Base-by-base conservation (phyloP, 345 rosid species). In the Eucalyptus polyanthemos region DNA sequence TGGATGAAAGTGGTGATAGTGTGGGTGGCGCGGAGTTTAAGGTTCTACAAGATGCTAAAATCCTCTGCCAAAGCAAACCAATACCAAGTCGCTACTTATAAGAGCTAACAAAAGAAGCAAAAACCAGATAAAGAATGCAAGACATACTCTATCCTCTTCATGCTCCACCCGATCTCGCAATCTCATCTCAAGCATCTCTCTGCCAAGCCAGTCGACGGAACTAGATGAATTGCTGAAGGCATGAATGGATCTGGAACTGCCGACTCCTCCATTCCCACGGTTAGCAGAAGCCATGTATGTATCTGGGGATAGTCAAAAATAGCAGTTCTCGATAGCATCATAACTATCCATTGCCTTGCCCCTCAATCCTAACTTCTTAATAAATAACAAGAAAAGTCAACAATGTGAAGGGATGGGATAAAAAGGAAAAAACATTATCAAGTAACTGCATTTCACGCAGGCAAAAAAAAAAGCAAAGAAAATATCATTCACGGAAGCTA, bases 151-250 rank as follows among this genome's bases (percentile, higher is more conserved):
- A 90, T 96, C 99, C 86, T 97, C 98, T 15, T 96, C 99, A 34
- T 94, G 94, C 91, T 95, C 98, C 91, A 91, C 94, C 92, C 92
- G 96, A 92, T 97, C 98, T 93, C 96, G 94, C 90, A 97, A 93
- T 93, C 96, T 95, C 95, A 97, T 97, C 91, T 96, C 99, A 60
- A 94, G 96, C 97, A 97, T 95, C 91, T 97, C 99, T 91, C 98
- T 94, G 44, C 98, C 97, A 89, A 97, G 94, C 99, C 98, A 97
- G 90, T 97, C 99, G 50, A 97, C 96, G 3, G 99, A 97, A 93
- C 98, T 96, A n/a, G 99, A 96, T 53, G 99, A 96, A 90, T 93
- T 94, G 93, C 96, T 97, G 90, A 93, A 94, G 80, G 94, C 99
- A 94, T 97, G 97, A 90, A 91, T 92, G 40, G 98, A 95, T 93